phyloP scores from a whole-genome alignment of 768 basidiomycete genomes.

The Sarcodon sp. region DNA sequence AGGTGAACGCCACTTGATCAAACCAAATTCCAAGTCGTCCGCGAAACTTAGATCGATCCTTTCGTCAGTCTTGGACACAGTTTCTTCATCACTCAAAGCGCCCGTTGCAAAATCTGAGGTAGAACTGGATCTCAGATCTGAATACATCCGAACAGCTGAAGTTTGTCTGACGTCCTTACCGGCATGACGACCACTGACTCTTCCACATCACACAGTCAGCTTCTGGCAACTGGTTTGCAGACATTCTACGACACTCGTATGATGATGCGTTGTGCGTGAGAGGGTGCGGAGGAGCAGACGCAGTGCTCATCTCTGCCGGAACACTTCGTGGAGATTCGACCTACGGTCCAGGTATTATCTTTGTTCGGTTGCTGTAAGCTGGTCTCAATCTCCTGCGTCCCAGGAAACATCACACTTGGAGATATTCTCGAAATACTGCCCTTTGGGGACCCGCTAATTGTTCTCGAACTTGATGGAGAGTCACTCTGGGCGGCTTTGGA shows the following conservation, averaged over 20 bases:
- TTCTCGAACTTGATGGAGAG: conserved; percentile 68
- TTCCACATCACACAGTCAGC: conserved; percentile 33
- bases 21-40: conserved; percentile 33
- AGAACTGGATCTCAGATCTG: conserved; percentile 61
- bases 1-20: conserved; percentile 60
- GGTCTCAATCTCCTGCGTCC: neutral
- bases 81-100: conserved; percentile 55
- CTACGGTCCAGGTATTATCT: conserved; percentile 60
- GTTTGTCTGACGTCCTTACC: conserved; percentile 19
- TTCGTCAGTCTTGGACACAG: conserved; percentile 49
- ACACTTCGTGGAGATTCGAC: conserved; percentile 77
- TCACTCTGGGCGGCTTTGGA: conserved; percentile 76
- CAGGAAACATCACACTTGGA: conserved; percentile 68
- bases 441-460: conserved; percentile 77
- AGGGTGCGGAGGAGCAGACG: conserved; percentile 58
- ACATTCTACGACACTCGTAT: conserved; percentile 73
- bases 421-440: conserved; percentile 85
- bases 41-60: conserved; percentile 43
- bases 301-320: conserved; percentile 72
- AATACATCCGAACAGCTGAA: conserved; percentile 63
- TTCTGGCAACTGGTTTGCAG: conserved; percentile 74
- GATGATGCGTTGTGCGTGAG: conserved; percentile 53
- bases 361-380: neutral
- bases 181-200: neutral
- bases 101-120: conserved; percentile 64